These are phyloP conservation scores for Trichoderma brevicompactum DNA, from an alignment of 2,329 filamentous ascomycete species.

Conservation along the genomic window DNA sequence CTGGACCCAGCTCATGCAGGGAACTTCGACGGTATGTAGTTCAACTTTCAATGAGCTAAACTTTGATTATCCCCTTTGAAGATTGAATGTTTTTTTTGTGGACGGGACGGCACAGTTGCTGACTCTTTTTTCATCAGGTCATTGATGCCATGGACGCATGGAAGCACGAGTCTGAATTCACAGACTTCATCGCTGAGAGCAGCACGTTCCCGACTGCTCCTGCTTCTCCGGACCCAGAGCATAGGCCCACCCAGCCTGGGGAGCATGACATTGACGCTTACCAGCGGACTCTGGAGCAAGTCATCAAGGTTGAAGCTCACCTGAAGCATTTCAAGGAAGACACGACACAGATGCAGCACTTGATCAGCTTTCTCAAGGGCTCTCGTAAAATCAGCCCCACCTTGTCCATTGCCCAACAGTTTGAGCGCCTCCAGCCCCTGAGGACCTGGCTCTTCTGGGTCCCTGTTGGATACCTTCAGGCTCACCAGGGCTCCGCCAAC, in stretches of 20 bases:
- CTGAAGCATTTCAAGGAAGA: conserved; percentile 72
- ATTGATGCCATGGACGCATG: conserved; percentile 89
- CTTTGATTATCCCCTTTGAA: no score
- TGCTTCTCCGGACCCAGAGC: conserved; percentile 63
- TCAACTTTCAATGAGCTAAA: neutral
- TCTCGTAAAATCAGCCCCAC: conserved; percentile 71
- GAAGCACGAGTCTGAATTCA: conserved; percentile 87
- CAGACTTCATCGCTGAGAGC: conserved; percentile 79
- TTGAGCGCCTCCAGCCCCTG: conserved; percentile 84
- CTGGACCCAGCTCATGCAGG: conserved; percentile 92
- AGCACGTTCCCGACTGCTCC: conserved; percentile 72
- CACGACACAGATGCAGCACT: conserved; percentile 67
- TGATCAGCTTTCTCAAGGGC: conserved; percentile 73
- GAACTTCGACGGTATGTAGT: conserved; percentile 77
- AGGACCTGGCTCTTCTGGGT: conserved; percentile 96
- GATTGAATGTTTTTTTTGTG: neutral
- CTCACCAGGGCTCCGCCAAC: conserved; percentile 73
- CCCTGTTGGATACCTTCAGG: conserved; percentile 80
- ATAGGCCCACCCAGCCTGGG: conserved; percentile 64
- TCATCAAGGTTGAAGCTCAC: conserved; percentile 69
- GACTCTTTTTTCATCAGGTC: conserved; percentile 57
- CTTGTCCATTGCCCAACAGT: conserved; percentile 79
- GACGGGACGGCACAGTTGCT: neutral
- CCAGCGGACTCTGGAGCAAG: conserved; percentile 67
- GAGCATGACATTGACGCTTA: conserved; percentile 74